These are phyloP conservation scores for Solanum virginianum DNA, from an alignment of 257 asterid species.

Conservation along the genomic window DNA sequence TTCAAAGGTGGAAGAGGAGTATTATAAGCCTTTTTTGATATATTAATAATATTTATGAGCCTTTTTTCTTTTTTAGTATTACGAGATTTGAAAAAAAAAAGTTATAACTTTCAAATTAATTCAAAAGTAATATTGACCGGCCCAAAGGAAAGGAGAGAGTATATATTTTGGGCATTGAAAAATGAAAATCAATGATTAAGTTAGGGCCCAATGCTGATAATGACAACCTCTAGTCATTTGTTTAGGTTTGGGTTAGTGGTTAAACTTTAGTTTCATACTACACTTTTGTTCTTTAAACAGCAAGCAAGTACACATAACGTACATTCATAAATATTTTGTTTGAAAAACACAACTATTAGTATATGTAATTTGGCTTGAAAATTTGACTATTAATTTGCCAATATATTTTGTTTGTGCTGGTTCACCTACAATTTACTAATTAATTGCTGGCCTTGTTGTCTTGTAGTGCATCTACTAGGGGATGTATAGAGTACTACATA, in stretches of 20 bases:
- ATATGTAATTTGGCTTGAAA: not conserved
- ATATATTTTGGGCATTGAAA: not conserved
- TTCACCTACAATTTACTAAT: not conserved
- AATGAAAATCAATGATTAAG: not conserved
- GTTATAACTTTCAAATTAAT: too few relatives aligned
- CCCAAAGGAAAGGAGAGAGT: too few relatives aligned
- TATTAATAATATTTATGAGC: too few relatives aligned
- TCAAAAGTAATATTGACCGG: too few relatives aligned
- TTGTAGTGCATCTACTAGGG: not conserved
- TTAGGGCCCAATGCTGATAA: not conserved
- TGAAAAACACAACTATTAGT: not conserved
- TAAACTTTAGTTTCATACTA: not conserved
- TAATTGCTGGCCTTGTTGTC: not conserved
- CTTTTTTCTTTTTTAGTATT: too few relatives aligned
- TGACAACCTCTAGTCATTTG: not conserved
- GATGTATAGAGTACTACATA: not conserved
- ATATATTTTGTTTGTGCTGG: not conserved
- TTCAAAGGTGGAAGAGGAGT: too few relatives aligned
- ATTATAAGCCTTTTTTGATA: too few relatives aligned
- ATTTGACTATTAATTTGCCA: not conserved
- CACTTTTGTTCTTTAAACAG: not conserved
- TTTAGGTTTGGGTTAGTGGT: not conserved
- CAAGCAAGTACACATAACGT: not conserved
- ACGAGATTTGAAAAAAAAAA: too few relatives aligned
- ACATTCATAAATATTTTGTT: not conserved